Evolutionary conservation across 106 monocot species (phyloP).

Genomic region (Acanthochlamys bracteata): DNA sequence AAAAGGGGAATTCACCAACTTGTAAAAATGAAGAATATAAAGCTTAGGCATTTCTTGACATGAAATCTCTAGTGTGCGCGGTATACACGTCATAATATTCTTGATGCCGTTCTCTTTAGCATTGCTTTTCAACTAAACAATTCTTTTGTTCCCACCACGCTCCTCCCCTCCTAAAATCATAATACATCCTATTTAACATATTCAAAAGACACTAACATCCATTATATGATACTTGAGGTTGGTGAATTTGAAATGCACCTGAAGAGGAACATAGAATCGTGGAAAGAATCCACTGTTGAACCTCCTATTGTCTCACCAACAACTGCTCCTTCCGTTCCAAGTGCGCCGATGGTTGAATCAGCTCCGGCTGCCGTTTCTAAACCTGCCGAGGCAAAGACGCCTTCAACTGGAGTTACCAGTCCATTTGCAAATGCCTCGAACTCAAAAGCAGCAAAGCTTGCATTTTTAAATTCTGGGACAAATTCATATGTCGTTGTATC

Average conservation of each 20-base stretch:
- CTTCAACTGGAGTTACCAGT: slow-evolving; percentile 21
- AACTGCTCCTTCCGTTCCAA: slow-evolving; percentile 63
- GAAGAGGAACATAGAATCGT: slow-evolving; percentile 46
- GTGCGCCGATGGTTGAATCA: slow-evolving; percentile 52
- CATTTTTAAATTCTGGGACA: slow-evolving; percentile 44
- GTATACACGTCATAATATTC: too few relatives aligned
- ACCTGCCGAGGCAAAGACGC: slow-evolving; percentile 24
- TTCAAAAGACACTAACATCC: too few relatives aligned
- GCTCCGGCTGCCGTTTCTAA: slow-evolving; percentile 13
- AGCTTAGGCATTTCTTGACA: too few relatives aligned
- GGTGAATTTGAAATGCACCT: slow-evolving; percentile 86
- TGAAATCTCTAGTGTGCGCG: too few relatives aligned
- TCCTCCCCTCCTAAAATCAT: too few relatives aligned
- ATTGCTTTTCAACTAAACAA: too few relatives aligned
- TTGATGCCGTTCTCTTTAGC: too few relatives aligned
- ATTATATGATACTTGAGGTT: slow-evolving; percentile 32
- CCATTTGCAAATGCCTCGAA: slow-evolving; percentile 51
- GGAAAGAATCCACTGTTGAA: slow-evolving; percentile 13
- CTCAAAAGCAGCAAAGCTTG: slow-evolving; percentile 54
- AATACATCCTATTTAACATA: too few relatives aligned
- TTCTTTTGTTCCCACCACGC: too few relatives aligned
- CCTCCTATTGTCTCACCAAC: slow-evolving; percentile 55
- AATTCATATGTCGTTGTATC: slow-evolving; percentile 59
- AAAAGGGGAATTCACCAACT: too few relatives aligned
- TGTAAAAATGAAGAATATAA: too few relatives aligned